A percentile compares a stretch with the other conserved stretches of the same genome.
phyloP scores from a whole-genome alignment of 2,329 filamentous ascomycete genomes.

The Escovopsis sp. region DNA sequence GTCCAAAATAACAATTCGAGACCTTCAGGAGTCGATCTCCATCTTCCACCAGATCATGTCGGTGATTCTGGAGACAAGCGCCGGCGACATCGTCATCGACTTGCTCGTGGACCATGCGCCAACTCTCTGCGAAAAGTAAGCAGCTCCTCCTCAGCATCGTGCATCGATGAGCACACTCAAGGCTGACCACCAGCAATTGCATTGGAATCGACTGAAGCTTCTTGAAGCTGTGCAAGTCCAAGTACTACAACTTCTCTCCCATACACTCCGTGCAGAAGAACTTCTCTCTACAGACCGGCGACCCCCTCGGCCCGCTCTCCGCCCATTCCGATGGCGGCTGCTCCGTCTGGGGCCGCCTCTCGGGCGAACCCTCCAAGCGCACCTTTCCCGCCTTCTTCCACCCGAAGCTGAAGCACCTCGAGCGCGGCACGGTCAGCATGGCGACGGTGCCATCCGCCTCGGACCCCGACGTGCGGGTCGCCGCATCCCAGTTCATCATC shows the following conservation, averaged over 20 bases:
- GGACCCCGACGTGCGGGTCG: constrained; percentile 69
- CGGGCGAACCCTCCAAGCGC: constrained; percentile 50
- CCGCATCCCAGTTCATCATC: constrained; percentile 86
- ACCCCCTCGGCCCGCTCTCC: constrained; percentile 77
- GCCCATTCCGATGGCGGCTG: constrained; percentile 79
- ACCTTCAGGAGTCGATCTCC: too few species aligned
- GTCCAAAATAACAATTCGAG: too few species aligned
- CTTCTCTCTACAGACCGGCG: constrained; percentile 93
- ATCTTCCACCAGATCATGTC: constrained; percentile 49
- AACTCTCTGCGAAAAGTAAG: constrained; percentile 88
- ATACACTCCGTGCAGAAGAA: constrained; percentile 85
- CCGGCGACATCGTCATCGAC: constrained; percentile 90
- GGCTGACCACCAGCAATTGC: constrained; percentile 13
- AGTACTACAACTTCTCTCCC: constrained; percentile 97
- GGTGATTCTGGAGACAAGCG: constrained; percentile 82
- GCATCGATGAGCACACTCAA: constrained; percentile 17
- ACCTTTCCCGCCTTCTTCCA: constrained; percentile 76
- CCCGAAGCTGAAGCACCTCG: constrained; percentile 73
- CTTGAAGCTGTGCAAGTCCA: constrained; percentile 94
- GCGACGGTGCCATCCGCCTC: constrained; percentile 67
- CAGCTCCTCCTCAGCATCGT: constrained; percentile 27
- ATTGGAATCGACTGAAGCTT: constrained; percentile 46
- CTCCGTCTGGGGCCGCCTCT: constrained; percentile 79
- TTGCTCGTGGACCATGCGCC: constrained; percentile 79
- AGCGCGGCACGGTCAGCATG: constrained; percentile 92